Evolutionary conservation across 768 basidiomycete species (phyloP).

Genomic region (Lactarius sanguifluus): DNA sequence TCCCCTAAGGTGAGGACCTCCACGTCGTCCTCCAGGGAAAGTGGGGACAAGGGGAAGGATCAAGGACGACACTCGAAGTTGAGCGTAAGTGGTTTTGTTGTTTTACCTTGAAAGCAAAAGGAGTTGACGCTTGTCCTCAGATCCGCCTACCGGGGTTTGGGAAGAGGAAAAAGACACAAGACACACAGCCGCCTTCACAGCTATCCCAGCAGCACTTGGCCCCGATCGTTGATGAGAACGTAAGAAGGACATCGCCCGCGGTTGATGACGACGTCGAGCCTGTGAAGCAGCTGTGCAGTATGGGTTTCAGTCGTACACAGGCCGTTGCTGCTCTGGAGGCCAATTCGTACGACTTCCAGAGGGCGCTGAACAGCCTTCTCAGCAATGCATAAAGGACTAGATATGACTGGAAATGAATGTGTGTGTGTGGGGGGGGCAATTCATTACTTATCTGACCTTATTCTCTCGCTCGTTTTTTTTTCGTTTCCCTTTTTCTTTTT

Average conservation of each 20-base stretch:
- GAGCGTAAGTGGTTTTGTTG: constrained; percentile 54
- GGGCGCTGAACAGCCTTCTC: constrained; percentile 74
- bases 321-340: constrained; percentile 84
- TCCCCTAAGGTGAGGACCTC: constrained; percentile 61
- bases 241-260: constrained; percentile 47
- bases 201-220: constrained; percentile 35
- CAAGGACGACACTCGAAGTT: constrained; percentile 64
- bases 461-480: constrained; percentile 18
- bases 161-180: constrained; percentile 67
- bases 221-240: constrained; percentile 46
- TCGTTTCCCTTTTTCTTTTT: not conserved
- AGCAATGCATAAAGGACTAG: constrained; percentile 37
- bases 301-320: constrained; percentile 88
- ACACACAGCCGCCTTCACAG: constrained; percentile 42
- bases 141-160: constrained; percentile 73
- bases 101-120: constrained; percentile 3
- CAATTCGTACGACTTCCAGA: constrained; percentile 77
- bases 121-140: constrained; percentile 38
- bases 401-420: not conserved
- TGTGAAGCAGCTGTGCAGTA: constrained; percentile 76
- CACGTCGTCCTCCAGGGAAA: constrained; percentile 55
- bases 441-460: constrained; percentile 1
- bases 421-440: not conserved
- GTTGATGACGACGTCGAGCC: constrained; percentile 71
- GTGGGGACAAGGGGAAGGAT: constrained; percentile 54